Conservation (phyloP, 331 rosid genomes). For the Saraca asoca region DNA sequence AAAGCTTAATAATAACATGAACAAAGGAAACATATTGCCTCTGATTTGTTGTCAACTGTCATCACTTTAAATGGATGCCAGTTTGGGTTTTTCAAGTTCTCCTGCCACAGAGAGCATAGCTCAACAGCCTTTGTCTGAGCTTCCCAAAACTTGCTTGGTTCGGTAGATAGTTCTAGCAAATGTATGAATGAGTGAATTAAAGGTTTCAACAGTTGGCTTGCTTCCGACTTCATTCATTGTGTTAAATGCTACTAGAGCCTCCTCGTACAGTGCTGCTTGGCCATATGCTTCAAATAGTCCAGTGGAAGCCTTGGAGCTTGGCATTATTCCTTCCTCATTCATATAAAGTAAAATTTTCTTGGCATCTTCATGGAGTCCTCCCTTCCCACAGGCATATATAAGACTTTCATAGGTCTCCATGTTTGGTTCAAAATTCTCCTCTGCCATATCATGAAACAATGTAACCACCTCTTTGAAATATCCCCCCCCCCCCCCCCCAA, state of each 20-base stretch:
- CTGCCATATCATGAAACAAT: constrained; percentile 93
- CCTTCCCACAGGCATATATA: constrained; percentile 93
- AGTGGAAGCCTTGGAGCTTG: constrained; percentile 75
- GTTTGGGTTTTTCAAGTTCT: constrained; percentile 60
- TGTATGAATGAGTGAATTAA: constrained; percentile 60
- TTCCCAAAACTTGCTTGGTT: too few relatives aligned
- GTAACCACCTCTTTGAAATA: constrained; percentile 94
- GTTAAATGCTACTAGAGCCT: constrained; percentile 93
- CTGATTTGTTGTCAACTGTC: constrained; percentile 35
- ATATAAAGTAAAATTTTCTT: constrained; percentile 72
- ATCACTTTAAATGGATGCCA: constrained; percentile 85
- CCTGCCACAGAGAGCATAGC: constrained; percentile 90
- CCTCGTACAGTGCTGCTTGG: constrained; percentile 84
- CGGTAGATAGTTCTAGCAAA: too few relatives aligned
- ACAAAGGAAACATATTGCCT: constrained; percentile 42
- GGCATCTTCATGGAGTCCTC: constrained; percentile 88
- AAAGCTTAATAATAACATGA: background rate
- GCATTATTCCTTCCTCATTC: constrained; percentile 72
- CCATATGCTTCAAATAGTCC: constrained; percentile 89
- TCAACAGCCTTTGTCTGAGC: constrained; percentile 61
- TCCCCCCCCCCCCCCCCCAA: constrained; percentile 95
- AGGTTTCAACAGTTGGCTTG: constrained; percentile 68
- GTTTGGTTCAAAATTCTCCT: constrained; percentile 86
- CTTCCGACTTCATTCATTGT: constrained; percentile 88
- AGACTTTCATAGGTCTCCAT: constrained; percentile 92